Conservation (phyloP, 169 alveolate genomes). For the Plasmodium vivax region DNA sequence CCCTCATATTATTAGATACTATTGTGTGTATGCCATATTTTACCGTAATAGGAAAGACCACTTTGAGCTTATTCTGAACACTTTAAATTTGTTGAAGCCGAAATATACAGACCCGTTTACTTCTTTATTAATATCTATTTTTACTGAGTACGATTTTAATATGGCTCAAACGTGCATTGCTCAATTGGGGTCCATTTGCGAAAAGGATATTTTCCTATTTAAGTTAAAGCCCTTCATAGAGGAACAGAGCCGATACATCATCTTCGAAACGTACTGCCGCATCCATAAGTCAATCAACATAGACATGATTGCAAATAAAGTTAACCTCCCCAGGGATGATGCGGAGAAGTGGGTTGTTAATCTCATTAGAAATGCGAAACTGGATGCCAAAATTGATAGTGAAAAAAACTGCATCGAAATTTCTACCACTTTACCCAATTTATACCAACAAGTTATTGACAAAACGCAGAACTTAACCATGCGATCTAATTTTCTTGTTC, state of each 20-base stretch:
- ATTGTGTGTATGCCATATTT: constrained; percentile 86
- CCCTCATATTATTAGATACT: constrained; percentile 86
- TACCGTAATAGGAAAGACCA: constrained; percentile 86
- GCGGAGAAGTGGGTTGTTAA: constrained; percentile 94
- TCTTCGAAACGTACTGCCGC: constrained; percentile 93
- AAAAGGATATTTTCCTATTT: constrained; percentile 86
- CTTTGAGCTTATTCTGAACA: constrained; percentile 81
- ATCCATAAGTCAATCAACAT: constrained; percentile 92
- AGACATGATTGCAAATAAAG: constrained; percentile 89
- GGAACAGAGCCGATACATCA: constrained; percentile 89
- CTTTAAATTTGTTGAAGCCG: constrained; percentile 82
- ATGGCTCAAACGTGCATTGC: constrained; percentile 89
- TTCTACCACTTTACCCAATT: constrained; percentile 88
- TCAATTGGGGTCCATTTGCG: constrained; percentile 80
- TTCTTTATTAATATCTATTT: constrained; percentile 88
- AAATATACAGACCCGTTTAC: constrained; percentile 91
- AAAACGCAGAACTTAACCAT: constrained; percentile 87
- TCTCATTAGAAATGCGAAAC: constrained; percentile 88
- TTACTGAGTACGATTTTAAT: constrained; percentile 90
- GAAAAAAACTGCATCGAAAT: constrained; percentile 93
- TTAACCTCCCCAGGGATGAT: constrained; percentile 88
- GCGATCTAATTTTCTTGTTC: constrained; percentile 87
- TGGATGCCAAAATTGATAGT: constrained; percentile 93
- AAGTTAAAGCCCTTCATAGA: constrained; percentile 90
- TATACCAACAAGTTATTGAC: constrained; percentile 90